These are phyloP conservation scores for Circinella umbellata DNA, from an alignment of 371 early-diverging fungal genomes.

Conservation along the genomic window DNA sequence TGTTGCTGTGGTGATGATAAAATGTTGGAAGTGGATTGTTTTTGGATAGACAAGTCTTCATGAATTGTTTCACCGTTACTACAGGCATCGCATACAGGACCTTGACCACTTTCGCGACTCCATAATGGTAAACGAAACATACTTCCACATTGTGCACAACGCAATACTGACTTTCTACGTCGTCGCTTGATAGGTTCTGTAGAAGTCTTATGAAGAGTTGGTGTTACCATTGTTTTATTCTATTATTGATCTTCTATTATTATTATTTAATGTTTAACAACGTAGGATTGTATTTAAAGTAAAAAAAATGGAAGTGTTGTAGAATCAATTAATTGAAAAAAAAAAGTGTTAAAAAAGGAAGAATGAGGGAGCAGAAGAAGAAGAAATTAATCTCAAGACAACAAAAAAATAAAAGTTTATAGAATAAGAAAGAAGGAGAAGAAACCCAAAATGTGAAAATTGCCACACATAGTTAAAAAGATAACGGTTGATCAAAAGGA, in stretches of 20 bases:
- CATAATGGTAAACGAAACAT: constrained; percentile 40
- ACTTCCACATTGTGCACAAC: constrained; percentile 43
- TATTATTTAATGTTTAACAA: neutral
- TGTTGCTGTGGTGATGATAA: neutral
- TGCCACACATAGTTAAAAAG: constrained; percentile 8
- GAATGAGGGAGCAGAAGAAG: constrained; percentile 9
- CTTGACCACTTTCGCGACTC: constrained; percentile 47
- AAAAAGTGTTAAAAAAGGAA: constrained; percentile 5
- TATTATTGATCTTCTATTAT: constrained; percentile 6
- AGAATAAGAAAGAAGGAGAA: constrained; percentile 10
- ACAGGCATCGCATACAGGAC: constrained; percentile 46
- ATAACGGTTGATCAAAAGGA: constrained; percentile 9
- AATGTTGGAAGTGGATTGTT: neutral
- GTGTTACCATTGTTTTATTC: neutral
- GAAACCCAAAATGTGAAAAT: constrained; percentile 3
- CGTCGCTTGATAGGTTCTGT: constrained; percentile 14
- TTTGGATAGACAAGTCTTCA: constrained; percentile 4
- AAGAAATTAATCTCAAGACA: neutral
- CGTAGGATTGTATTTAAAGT: neutral
- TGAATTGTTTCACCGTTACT: constrained; percentile 19
- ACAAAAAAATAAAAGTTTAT: no score
- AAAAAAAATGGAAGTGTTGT: neutral
- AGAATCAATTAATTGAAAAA: constrained; percentile 17
- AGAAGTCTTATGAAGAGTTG: no score
- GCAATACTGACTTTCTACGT: constrained; percentile 38